These are phyloP conservation scores for Amorphotheca resinae DNA, from an alignment of 495 filamentous ascomycete genomes.

Conservation along the genomic window DNA sequence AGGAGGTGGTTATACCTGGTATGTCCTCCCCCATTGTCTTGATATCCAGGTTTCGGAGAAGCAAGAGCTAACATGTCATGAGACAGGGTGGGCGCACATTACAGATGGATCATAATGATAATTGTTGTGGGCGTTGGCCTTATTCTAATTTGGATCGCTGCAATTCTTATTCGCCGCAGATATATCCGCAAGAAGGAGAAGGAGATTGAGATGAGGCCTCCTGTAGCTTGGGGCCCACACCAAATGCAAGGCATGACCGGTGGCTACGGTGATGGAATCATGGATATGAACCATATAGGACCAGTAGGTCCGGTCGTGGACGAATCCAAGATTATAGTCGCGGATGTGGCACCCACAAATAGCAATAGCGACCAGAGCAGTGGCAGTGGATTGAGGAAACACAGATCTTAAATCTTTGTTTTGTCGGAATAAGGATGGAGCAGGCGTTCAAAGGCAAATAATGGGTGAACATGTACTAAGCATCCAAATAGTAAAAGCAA, in stretches of 20 bases:
- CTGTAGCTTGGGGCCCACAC: conserved; percentile 18
- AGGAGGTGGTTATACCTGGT: no score
- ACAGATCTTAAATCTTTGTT: conserved; percentile 3
- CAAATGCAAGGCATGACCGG: conserved; percentile 12
- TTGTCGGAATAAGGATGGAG: not conserved
- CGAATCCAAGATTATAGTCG: no score
- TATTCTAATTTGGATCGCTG: conserved; percentile 38
- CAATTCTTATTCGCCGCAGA: conserved; percentile 37
- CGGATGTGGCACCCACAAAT: conserved; percentile 2
- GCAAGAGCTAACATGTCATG: not conserved
- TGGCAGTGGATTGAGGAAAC: conserved; percentile 6
- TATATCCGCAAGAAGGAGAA: conserved; percentile 40
- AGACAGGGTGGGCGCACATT: conserved; percentile 35
- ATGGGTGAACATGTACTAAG: not conserved
- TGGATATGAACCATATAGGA: not conserved
- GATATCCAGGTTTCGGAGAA: not conserved
- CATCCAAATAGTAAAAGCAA: not conserved
- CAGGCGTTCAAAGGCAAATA: no score
- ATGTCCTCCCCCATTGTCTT: not conserved
- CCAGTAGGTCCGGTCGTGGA: no score
- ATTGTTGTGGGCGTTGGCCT: conserved; percentile 39
- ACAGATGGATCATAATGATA: conserved; percentile 44
- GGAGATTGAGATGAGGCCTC: conserved; percentile 32
- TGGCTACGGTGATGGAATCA: conserved; percentile 11
- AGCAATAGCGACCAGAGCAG: conserved; percentile 5